Evolutionary conservation across 148 eudicot species (phyloP).

Genomic region (Camellia japonica): DNA sequence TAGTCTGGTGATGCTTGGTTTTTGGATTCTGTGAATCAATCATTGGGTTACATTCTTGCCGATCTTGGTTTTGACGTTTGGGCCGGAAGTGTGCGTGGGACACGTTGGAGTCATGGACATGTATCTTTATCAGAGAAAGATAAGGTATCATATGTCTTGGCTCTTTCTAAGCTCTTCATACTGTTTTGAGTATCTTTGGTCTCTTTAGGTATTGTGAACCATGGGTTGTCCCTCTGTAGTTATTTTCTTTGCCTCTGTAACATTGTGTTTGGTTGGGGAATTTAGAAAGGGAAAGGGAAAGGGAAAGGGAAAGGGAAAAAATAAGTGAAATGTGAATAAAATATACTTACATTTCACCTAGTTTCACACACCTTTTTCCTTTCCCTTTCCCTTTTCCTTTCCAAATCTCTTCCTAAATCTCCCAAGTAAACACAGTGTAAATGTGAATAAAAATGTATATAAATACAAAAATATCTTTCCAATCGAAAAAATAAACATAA

Average conservation of each 20-base stretch:
- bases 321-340: no score
- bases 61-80: conserved; percentile 89
- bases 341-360: no score
- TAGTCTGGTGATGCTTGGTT: conserved; percentile 96
- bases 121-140: conserved; percentile 58
- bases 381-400: no score
- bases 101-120: conserved; percentile 91
- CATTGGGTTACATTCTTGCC: conserved; percentile 88
- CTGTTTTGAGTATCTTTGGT: not conserved
- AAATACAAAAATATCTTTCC: not conserved
- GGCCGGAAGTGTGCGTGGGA: conserved; percentile 89
- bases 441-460: not conserved
- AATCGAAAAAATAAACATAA: no score
- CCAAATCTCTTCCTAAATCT: no score
- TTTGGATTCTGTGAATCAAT: conserved; percentile 60
- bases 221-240: not conserved
- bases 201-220: conserved; percentile 2
- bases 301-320: no score
- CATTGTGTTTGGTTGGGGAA: no score
- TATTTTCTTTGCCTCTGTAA: not conserved
- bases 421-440: no score
- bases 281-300: no score
- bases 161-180: not conserved
- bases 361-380: no score
- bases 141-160: conserved; percentile 43